A percentile compares a stretch with the other conserved stretches of the same genome.
Conservation (phyloP, 2,329 filamentous ascomycete genomes). For the Hypoxylon sp. region DNA sequence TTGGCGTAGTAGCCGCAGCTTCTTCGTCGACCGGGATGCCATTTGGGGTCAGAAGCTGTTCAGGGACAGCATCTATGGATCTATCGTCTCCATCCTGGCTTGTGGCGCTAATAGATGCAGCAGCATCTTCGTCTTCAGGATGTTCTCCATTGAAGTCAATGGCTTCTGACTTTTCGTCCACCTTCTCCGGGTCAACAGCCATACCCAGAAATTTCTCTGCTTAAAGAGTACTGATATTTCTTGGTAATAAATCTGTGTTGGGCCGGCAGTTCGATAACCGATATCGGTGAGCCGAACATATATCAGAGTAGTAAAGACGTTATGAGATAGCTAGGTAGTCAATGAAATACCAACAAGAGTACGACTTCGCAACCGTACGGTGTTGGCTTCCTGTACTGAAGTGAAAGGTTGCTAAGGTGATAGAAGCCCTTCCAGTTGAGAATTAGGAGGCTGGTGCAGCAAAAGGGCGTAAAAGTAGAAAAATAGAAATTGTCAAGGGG, state of each 20-base stretch:
- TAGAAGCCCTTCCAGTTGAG: conserved; percentile 16
- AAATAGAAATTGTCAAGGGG: conserved; percentile 20
- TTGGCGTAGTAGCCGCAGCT: conserved; percentile 29
- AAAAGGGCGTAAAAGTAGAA: conserved; percentile 4
- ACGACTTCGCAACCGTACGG: background rate
- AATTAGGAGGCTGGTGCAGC: conserved; percentile 11
- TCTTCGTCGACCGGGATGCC: conserved; percentile 44
- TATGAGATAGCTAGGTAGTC: background rate
- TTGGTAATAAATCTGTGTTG: background rate
- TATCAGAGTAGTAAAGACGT: background rate
- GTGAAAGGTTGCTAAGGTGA: conserved; percentile 17
- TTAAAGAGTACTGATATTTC: background rate
- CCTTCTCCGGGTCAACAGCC: conserved; percentile 34
- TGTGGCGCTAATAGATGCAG: conserved; percentile 29
- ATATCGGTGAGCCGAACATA: conserved; percentile 33
- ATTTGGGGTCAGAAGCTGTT: conserved; percentile 33
- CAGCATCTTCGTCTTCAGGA: conserved; percentile 28
- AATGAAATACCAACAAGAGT: conserved; percentile 2
- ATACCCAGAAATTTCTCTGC: conserved; percentile 19
- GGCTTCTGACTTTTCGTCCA: conserved; percentile 33
- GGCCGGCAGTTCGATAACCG: conserved; percentile 17
- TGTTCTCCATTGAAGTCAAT: conserved; percentile 6
- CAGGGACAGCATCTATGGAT: conserved; percentile 36
- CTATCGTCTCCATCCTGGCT: conserved; percentile 28
- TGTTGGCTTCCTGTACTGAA: background rate